Evolutionary conservation across 2,329 filamentous ascomycete genomes (phyloP).

Genomic region (Phyllosticta paracitricarpa): DNA sequence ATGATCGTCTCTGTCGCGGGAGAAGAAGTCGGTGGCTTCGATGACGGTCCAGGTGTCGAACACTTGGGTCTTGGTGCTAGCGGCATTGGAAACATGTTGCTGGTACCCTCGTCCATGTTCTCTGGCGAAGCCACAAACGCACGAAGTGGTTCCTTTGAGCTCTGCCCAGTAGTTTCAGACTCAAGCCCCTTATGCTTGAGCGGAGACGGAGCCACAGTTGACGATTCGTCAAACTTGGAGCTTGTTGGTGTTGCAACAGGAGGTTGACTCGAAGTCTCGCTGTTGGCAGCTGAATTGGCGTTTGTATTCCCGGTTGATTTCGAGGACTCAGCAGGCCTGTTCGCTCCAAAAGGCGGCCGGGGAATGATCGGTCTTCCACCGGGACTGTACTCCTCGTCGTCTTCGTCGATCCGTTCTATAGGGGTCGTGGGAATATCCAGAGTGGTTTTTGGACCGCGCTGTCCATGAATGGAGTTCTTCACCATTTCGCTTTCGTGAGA

Average conservation of each 20-base stretch:
- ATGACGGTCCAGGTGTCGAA: neutral
- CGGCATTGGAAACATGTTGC: neutral
- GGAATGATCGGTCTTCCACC: constrained; percentile 41
- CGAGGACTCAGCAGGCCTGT: constrained; percentile 12
- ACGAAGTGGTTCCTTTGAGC: neutral
- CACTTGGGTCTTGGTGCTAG: neutral
- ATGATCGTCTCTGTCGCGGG: neutral
- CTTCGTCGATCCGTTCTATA: neutral
- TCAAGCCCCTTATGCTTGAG: neutral
- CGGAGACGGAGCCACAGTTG: neutral
- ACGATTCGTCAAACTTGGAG: constrained; percentile 19
- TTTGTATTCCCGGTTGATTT: constrained; percentile 11
- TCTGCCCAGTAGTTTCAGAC: neutral
- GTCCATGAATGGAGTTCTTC: constrained; percentile 1
- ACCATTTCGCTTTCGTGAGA: neutral
- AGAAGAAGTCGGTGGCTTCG: neutral
- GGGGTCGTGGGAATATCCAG: constrained; percentile 1
- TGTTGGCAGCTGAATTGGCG: constrained; percentile 10
- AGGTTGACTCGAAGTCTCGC: constrained; percentile 17
- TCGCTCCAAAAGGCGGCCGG: constrained; percentile 1
- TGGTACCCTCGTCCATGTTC: neutral
- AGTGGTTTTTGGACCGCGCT: constrained; percentile 1
- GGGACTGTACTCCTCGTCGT: constrained; percentile 38
- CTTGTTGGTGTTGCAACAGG: constrained; percentile 27
- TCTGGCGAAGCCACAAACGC: neutral